Conservation (phyloP, 108 stramenopile species). For the Skeletonema menzelii region DNA sequence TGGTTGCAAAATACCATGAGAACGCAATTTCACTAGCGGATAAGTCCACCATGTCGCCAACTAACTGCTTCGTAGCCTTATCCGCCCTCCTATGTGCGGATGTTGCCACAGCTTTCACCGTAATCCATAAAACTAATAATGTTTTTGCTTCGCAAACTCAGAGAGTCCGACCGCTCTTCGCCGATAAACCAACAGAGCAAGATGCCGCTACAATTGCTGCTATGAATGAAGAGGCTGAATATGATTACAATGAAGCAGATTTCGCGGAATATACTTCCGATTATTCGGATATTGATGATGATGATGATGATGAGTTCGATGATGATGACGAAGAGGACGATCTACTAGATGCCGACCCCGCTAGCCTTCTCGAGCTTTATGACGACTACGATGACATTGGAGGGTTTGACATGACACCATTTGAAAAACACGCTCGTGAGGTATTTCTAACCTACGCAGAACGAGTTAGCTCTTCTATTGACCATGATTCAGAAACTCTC, state of each 20-base stretch:
- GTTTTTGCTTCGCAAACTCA: not conserved
- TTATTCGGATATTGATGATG: constrained; percentile 14
- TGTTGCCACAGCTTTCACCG: not conserved
- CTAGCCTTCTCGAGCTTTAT: constrained; percentile 1
- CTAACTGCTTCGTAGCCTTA: not conserved
- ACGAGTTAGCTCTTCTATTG: constrained; percentile 38
- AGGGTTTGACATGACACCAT: constrained; percentile 39
- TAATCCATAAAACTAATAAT: not conserved
- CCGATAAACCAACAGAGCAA: not conserved
- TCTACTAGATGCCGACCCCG: constrained; percentile 7
- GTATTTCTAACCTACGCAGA: constrained; percentile 45
- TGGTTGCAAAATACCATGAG: too few relatives aligned
- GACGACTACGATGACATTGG: constrained; percentile 19
- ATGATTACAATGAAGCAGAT: constrained; percentile 46
- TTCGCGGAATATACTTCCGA: constrained; percentile 44
- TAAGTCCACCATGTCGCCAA: not conserved
- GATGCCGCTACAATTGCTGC: not conserved
- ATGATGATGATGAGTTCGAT: not conserved
- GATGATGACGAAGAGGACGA: constrained; percentile 15
- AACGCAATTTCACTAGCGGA: too few relatives aligned
- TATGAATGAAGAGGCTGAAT: constrained; percentile 26
- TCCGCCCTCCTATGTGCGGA: constrained; percentile 1
- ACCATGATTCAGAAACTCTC: constrained; percentile 32
- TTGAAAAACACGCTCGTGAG: constrained; percentile 47
- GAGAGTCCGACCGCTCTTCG: not conserved